phyloP scores from a whole-genome alignment of 139 green algal species.

The Micractinium sp. region DNA sequence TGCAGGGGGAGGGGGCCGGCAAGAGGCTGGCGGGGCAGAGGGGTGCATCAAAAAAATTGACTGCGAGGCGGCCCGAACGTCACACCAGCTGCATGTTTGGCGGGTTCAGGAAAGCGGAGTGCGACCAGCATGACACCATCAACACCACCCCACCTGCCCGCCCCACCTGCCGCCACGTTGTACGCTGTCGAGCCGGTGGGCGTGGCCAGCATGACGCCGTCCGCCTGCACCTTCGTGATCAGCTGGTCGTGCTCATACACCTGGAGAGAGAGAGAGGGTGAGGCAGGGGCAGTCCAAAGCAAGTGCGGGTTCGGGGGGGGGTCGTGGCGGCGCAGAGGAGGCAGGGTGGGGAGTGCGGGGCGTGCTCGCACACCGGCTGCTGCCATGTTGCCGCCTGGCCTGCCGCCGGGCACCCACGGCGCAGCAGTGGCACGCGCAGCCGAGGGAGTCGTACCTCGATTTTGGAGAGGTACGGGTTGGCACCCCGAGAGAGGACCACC shows the following conservation, averaged over 20 bases:
- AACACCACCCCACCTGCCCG: neutral
- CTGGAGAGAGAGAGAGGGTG: neutral
- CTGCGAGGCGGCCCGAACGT: too few relatives aligned
- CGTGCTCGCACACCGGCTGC: too few relatives aligned
- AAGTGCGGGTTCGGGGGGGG: too few relatives aligned
- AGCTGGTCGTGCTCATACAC: conserved; percentile 80
- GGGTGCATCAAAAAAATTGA: too few relatives aligned
- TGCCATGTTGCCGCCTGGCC: too few relatives aligned
- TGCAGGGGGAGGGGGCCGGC: neutral
- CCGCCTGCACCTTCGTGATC: conserved; percentile 91
- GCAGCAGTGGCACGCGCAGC: too few relatives aligned
- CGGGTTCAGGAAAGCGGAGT: too few relatives aligned
- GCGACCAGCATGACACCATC: too few relatives aligned
- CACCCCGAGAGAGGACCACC: conserved; percentile 93
- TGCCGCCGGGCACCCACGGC: too few relatives aligned
- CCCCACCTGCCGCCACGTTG: conserved; percentile 70
- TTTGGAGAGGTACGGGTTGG: conserved; percentile 90
- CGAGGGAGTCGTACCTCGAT: conserved; percentile 77
- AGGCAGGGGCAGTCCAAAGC: neutral
- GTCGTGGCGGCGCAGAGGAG: too few relatives aligned
- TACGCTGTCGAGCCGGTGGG: conserved; percentile 97
- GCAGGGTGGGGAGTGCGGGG: too few relatives aligned
- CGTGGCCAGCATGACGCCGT: conserved; percentile 96
- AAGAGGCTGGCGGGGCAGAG: neutral
- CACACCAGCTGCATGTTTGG: too few relatives aligned